Base-by-base conservation (phyloP, 257 asterid species). In the Eucommia ulmoides region DNA sequence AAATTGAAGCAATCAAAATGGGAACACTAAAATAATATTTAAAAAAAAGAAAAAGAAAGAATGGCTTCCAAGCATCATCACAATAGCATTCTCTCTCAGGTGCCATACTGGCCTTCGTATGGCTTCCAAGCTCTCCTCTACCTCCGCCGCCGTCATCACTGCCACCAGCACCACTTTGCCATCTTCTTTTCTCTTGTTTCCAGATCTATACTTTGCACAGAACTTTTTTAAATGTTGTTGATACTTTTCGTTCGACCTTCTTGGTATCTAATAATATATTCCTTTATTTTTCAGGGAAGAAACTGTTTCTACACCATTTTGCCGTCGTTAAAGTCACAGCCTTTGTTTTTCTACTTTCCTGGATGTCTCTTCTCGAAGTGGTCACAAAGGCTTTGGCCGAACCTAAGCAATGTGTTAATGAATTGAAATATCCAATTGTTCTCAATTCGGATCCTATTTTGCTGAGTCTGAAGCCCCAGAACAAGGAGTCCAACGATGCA, bases 331-430 rank as follows among this genome's bases (percentile, higher is more conserved):
- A 1, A 24, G 19, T n/a, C n/a, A n/a, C n/a, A n/a, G n/a, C n/a
- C n/a, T n/a, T n/a, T n/a, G n/a, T n/a, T n/a, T n/a, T 29, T 12
- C 38, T 29, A 5, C 12, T 12, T 29, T 29, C 12, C 8, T 29
- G 12, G 38, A 83, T 87, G 91, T 60, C 93, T 69, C 62, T 87
- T 50, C 70, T 83, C 24, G 91, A 83, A 69, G 59, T 64, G 18
- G 78, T 87, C 41, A 67, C 84, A 1, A 80, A 76, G 60, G 93
- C 88, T 68, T 69, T 88, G 20, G 24, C 53, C 19, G 53, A 38
- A 22, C 47, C 65, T 10, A 53, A 52, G 26, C 45, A 55, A 38
- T 46, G 60, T 33, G 71, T 60, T 19, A 46, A 61, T 18, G 76
- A 64, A 22, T 53, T 60, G 19, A 61, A 53, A 23, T 79, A 64